Percentiles rank a stretch among this genome's conserved stretches.
These are phyloP conservation scores for Chytriomyces hyalinus DNA, from an alignment of 192 early-diverging fungal genomes.

Conservation along the genomic window DNA sequence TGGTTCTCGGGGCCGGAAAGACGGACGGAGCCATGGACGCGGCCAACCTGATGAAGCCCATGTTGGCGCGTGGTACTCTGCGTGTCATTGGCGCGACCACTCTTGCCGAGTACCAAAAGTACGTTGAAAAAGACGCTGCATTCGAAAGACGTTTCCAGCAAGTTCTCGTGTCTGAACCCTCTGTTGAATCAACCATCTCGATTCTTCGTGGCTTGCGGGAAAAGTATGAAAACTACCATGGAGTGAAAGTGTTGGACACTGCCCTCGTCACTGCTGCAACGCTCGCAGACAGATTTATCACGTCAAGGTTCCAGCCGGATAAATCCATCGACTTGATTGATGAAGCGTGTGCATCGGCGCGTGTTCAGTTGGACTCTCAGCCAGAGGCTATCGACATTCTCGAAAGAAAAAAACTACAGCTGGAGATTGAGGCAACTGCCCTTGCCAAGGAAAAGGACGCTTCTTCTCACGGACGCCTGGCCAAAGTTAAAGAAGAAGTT, in stretches of 20 bases:
- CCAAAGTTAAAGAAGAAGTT: slow-evolving; percentile 84
- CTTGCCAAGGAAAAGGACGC: slow-evolving; percentile 91
- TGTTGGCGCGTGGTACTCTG: slow-evolving; percentile 96
- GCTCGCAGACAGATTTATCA: slow-evolving; percentile 78
- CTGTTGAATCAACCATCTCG: slow-evolving; percentile 75
- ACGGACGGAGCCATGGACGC: slow-evolving; percentile 92
- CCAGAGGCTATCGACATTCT: slow-evolving; percentile 95
- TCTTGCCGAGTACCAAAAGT: slow-evolving; percentile 90
- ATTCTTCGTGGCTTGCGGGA: slow-evolving; percentile 78
- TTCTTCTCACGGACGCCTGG: slow-evolving; percentile 76
- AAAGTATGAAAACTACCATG: slow-evolving; percentile 79
- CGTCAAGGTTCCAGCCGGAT: slow-evolving; percentile 78
- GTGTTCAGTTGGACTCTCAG: slow-evolving; percentile 95
- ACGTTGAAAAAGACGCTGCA: slow-evolving; percentile 86
- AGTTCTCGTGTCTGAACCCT: slow-evolving; percentile 74
- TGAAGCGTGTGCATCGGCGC: slow-evolving; percentile 94
- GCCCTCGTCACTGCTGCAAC: slow-evolving; percentile 77
- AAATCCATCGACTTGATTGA: slow-evolving; percentile 88
- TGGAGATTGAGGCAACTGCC: slow-evolving; percentile 95
- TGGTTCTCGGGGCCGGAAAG: slow-evolving; percentile 92
- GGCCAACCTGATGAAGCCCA: slow-evolving; percentile 96
- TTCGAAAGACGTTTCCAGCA: slow-evolving; percentile 83
- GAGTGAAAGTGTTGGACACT: slow-evolving; percentile 71
- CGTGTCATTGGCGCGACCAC: slow-evolving; percentile 97
- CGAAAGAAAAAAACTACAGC: slow-evolving; percentile 89